Base-by-base conservation (phyloP, 1,139 yeast species). In the Yamadazyma triangularis region DNA sequence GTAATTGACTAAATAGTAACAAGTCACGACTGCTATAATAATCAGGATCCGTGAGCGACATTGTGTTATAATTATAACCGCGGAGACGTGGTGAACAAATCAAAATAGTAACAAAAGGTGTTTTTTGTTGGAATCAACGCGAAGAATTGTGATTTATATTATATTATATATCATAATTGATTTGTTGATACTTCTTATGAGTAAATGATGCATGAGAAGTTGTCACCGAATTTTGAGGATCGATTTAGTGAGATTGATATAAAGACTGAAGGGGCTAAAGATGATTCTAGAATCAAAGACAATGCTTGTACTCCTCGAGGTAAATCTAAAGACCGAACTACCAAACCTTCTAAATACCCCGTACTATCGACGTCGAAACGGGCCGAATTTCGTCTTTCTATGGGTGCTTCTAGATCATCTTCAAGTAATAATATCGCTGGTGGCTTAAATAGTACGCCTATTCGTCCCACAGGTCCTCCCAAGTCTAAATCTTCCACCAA, bases 1-100 rank as follows among this genome's bases (percentile, higher is more conserved):
- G 44, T 8, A 55, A 37, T 37, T 55, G 60, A 5, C 54, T 38
- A 12, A 53, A 33, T 8, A 55, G 41, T 6, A 55, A 48, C 8
- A 53, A 32, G 33, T 55, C 59, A 29, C 57, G 22, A 15, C 35
- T 36, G 27, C 30, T 45, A 23, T 38, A 44, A 25, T 16, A 28
- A n/a, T 13, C 15, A 4, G 47, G 42, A 13, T 32, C 29, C 3
- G 44, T 7, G n/a, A n/a, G n/a, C n/a, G n/a, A n/a, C n/a, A n/a
- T n/a, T n/a, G n/a, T n/a, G n/a, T n/a, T n/a, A n/a, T n/a, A n/a
- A n/a, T n/a, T n/a, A n/a, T n/a, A n/a, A n/a, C n/a, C n/a, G n/a
- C n/a, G n/a, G n/a, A n/a, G n/a, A n/a, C n/a, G n/a, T n/a, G n/a
- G n/a, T n/a, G n/a, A n/a, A n/a, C n/a, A n/a, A n/a, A n/a, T n/a